Evolutionary conservation across 495 filamentous ascomycete species (phyloP).

Genomic region (Echria macrotheca): DNA sequence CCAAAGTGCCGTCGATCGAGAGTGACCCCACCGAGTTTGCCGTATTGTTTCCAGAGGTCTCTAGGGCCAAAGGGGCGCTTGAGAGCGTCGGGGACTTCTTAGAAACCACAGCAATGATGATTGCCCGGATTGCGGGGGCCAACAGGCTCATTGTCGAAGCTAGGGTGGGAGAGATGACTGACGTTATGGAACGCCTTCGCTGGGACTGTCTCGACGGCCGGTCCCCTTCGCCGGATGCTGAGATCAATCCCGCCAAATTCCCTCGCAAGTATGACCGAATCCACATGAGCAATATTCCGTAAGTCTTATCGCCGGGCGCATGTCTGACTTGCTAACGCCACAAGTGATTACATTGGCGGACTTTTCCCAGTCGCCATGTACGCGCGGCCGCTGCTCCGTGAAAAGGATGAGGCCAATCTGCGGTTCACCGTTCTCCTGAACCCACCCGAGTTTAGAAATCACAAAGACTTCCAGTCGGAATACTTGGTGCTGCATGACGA

Average conservation of each 20-base stretch:
- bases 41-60: not conserved
- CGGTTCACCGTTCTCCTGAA: conserved; percentile 26
- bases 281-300: conserved; percentile 37
- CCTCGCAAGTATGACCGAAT: conserved; percentile 31
- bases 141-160: conserved; percentile 25
- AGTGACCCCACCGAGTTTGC: conserved; percentile 2
- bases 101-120: conserved; percentile 7
- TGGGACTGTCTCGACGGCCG: conserved; percentile 23
- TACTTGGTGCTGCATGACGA: conserved; percentile 20
- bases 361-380: conserved; percentile 28
- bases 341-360: conserved; percentile 38
- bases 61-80: not conserved
- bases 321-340: no score
- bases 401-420: conserved; percentile 14
- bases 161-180: conserved; percentile 24
- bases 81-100: conserved; percentile 15
- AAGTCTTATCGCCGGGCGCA: no score
- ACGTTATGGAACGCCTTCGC: conserved; percentile 27
- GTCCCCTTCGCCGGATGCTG: conserved; percentile 2
- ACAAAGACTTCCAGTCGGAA: conserved; percentile 25
- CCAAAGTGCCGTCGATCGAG: not conserved
- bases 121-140: no score
- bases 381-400: conserved; percentile 25
- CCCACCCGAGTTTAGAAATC: conserved; percentile 4
- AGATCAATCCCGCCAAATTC: conserved; percentile 17